These are phyloP conservation scores for Dissophora globulifera DNA, from an alignment of 192 early-diverging fungal genomes.

Conservation along the genomic window DNA sequence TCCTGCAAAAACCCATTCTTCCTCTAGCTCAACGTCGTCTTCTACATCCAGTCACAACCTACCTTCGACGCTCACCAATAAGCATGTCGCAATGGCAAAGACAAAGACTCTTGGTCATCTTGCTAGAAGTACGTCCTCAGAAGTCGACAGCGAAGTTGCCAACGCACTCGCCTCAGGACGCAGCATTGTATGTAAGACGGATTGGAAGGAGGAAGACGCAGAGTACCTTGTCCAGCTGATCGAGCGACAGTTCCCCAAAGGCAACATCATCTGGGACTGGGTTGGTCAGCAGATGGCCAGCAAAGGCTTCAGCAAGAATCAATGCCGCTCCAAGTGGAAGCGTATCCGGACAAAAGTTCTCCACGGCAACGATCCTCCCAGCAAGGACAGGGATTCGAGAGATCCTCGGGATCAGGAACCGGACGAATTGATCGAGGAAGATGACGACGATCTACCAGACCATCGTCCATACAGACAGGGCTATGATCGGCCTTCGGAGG, in stretches of 20 bases:
- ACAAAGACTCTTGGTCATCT: conserved; percentile 46
- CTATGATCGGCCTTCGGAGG: not conserved
- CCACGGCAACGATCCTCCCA: conserved; percentile 20
- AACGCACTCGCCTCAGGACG: conserved; percentile 46
- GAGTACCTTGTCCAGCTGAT: conserved; percentile 43
- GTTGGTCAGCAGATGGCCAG: conserved; percentile 50
- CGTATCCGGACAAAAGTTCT: conserved; percentile 47
- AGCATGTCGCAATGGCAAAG: conserved; percentile 31
- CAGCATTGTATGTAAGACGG: conserved; percentile 48
- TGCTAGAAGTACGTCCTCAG: conserved; percentile 42
- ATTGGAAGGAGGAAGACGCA: conserved; percentile 53
- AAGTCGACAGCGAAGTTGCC: conserved; percentile 48
- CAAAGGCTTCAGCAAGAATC: conserved; percentile 44
- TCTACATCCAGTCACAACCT: conserved; percentile 5
- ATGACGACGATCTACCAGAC: conserved; percentile 22
- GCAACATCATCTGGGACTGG: conserved; percentile 56
- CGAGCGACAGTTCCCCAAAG: conserved; percentile 48
- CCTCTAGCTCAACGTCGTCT: conserved; percentile 38
- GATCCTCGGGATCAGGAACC: conserved; percentile 18
- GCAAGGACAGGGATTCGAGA: conserved; percentile 27
- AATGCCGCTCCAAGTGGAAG: conserved; percentile 53
- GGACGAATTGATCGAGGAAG: conserved; percentile 44
- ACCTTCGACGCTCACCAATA: conserved; percentile 20
- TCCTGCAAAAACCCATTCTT: conserved; percentile 25
- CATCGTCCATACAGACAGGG: not conserved